Base-by-base conservation (phyloP, 1,139 yeast genomes). In the Geotrichum bryndzae region DNA sequence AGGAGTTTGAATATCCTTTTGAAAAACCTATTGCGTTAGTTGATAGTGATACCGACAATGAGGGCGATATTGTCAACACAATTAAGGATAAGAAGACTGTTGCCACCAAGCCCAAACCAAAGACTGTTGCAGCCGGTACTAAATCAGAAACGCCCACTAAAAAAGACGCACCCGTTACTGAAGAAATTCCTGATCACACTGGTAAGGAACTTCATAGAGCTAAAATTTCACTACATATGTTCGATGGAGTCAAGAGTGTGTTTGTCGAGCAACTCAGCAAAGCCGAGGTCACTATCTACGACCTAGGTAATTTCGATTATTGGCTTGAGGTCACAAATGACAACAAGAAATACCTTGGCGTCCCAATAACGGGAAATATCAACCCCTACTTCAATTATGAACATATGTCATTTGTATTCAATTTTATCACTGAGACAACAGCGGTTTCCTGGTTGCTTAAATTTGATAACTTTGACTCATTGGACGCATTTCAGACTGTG, bases 311-410 rank as follows among this genome's bases (percentile, higher is more conserved):
- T 18, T 89, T 82, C 79, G 76, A 79, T 45, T 88, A 78, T 68
- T 78, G 83, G 73, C 69, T 89, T 53, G 80, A 81, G 11, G 76
- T 86, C 2, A 70, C 69, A 15, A 71, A 75, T 0, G 60, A 68
- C 7, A 70, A 68, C 23, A 61, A 65, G 3, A 68, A 71, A 7
- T 63, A 76, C 46, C 70, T 87, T 22, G 84, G 82, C 2, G 74
- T 81, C 3, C 68, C 72, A 1, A 70, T 89, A 31, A 71, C 76
- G 23, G 79, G 82, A 11, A 79, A 80, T 46, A 76, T 88, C 75
- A 85, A 82, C 68, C 91, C 95, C 0, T 79, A 82, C 15, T 87
- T 89, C 70, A 84, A 86, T 68, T 80, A 77, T 63, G 84, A 82
- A 50, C 79, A 80, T 45, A 66, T 73, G n/a, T 80, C 89, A 0